Conservation (phyloP, 1,139 yeast species). For the Hanseniaspora uvarum region DNA sequence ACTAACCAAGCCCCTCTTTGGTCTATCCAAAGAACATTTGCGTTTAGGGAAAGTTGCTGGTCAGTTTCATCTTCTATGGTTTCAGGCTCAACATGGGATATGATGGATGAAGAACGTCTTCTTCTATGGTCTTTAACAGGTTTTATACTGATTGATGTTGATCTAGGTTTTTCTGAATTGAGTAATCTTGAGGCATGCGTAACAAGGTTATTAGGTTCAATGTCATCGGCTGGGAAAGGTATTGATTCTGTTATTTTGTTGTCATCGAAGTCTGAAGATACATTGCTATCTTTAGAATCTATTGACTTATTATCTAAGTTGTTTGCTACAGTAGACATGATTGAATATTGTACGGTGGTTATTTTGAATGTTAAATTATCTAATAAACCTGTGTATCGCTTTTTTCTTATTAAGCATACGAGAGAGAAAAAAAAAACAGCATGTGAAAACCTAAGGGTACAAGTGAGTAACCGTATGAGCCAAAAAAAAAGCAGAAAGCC, state of each 20-base stretch:
- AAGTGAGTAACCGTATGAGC: no score
- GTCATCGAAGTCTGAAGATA: slow-evolving; percentile 11
- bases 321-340: background rate
- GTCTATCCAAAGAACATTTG: slow-evolving; percentile 94
- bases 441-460: no score
- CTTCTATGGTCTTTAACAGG: slow-evolving; percentile 34
- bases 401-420: no score
- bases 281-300: slow-evolving; percentile 1
- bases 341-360: background rate
- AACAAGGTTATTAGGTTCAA: background rate
- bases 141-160: slow-evolving; percentile 24
- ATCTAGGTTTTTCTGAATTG: background rate
- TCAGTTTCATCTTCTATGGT: slow-evolving; percentile 86
- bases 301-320: background rate
- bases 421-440: no score
- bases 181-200: background rate
- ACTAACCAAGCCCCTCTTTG: slow-evolving; percentile 93
- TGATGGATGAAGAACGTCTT: slow-evolving; percentile 56
- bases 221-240: slow-evolving; percentile 13
- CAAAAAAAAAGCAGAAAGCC: no score
- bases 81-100: slow-evolving; percentile 87
- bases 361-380: no score
- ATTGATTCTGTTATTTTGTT: slow-evolving; percentile 16
- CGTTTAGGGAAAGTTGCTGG: slow-evolving; percentile 77
- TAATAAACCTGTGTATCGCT: no score